A percentile compares a stretch with the other conserved stretches of the same genome.
phyloP scores from a whole-genome alignment of 441 rosid genomes.

The Aquilaria agallochum region DNA sequence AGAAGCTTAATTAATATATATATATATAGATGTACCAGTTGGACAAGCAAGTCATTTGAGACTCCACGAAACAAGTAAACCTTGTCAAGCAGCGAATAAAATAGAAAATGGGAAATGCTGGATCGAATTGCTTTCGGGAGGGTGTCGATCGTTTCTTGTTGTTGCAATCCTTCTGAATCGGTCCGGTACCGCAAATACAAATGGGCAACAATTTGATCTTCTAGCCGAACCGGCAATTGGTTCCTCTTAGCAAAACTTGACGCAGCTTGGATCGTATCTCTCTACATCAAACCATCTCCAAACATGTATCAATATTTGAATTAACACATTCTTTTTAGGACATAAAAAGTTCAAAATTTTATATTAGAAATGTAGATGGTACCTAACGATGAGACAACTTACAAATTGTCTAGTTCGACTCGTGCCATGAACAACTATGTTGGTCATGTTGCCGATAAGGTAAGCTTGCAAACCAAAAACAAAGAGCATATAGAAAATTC shows the following conservation, averaged over 20 bases:
- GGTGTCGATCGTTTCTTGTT: conserved; percentile 69
- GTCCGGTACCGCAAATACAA: conserved; percentile 68
- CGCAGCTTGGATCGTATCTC: conserved; percentile 78
- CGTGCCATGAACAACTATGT: conserved; percentile 71
- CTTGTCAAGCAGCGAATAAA: conserved; percentile 67
- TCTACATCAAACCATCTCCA: conserved; percentile 25
- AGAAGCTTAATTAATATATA: not conserved
- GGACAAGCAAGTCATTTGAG: conserved; percentile 81
- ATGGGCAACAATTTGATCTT: conserved; percentile 87
- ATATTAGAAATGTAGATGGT: not conserved
- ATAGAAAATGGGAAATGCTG: conserved; percentile 61
- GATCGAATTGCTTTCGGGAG: conserved; percentile 84
- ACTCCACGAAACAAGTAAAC: conserved; percentile 81
- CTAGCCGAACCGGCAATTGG: conserved; percentile 58
- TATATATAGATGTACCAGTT: conserved; percentile 43
- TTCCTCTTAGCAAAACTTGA: conserved; percentile 74
- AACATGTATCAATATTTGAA: too few relatives aligned
- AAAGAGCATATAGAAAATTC: conserved; percentile 56
- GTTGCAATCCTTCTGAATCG: conserved; percentile 78
- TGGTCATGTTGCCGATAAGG: conserved; percentile 80
- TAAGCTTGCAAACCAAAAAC: conserved; percentile 64
- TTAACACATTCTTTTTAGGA: too few relatives aligned
- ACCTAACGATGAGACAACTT: conserved; percentile 21
- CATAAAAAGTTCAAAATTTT: conserved; percentile 9
- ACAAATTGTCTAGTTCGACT: conserved; percentile 71